Percentiles rank a stretch among this genome's conserved stretches.
Evolutionary conservation across 306 rosid genomes (phyloP).

Genomic region (Vigna angularis): DNA sequence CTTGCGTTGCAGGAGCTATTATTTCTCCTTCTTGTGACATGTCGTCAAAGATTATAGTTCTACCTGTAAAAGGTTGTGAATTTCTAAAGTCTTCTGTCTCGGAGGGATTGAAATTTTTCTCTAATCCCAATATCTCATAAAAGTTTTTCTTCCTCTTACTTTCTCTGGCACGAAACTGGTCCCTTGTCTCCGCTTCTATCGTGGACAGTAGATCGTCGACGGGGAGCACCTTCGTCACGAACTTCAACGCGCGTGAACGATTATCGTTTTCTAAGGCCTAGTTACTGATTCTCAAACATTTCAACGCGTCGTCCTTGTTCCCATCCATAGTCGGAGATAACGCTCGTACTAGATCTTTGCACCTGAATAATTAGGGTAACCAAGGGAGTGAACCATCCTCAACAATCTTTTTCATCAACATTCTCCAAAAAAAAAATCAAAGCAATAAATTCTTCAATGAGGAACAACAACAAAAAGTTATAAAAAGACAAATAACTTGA

Average conservation of each 20-base stretch:
- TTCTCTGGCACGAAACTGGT: constrained; percentile 52
- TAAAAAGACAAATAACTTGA: neutral
- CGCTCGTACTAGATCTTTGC: constrained; percentile 33
- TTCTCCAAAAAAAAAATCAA: too few relatives aligned
- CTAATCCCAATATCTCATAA: constrained; percentile 85
- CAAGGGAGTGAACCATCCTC: neutral
- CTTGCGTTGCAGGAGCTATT: too few relatives aligned
- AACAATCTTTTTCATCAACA: too few relatives aligned
- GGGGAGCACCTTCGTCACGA: constrained; percentile 70
- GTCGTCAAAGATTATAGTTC: too few relatives aligned
- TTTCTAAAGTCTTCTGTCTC: too few relatives aligned
- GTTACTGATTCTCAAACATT: constrained; percentile 77
- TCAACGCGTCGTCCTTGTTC: constrained; percentile 94
- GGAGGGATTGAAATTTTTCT: constrained; percentile 60
- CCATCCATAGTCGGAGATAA: constrained; percentile 67
- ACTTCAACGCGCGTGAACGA: constrained; percentile 77
- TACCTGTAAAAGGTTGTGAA: too few relatives aligned
- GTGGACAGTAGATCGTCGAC: constrained; percentile 68
- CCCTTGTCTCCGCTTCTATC: constrained; percentile 40
- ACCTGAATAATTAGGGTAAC: constrained; percentile 13
- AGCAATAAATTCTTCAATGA: neutral
- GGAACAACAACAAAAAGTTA: neutral
- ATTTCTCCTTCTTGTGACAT: too few relatives aligned
- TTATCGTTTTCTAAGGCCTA: constrained; percentile 73
- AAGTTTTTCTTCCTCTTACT: constrained; percentile 83